Percentiles rank a stretch among this genome's conserved stretches.
phyloP scores from a whole-genome alignment of 106 monocot species.

The Xerophyta viscosa region DNA sequence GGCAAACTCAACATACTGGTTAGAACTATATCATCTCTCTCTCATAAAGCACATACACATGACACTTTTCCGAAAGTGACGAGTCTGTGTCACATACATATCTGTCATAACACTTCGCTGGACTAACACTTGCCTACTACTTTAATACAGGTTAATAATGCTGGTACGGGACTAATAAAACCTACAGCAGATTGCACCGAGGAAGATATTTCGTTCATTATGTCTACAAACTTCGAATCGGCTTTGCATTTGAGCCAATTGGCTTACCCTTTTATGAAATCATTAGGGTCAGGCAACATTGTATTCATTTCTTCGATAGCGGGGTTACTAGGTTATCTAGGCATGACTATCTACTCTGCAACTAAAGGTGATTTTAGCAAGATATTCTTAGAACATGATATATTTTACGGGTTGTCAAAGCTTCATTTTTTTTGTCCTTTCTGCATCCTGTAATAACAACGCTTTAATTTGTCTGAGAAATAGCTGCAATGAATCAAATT shows the following conservation, averaged over 20 bases:
- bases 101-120: too few relatives aligned
- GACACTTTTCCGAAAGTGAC: too few relatives aligned
- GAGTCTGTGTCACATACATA: too few relatives aligned
- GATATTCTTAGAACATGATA: too few relatives aligned
- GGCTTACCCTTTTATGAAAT: constrained; percentile 22
- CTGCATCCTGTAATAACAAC: too few relatives aligned
- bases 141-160: constrained; percentile 31
- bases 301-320: constrained; percentile 22
- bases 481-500: constrained; percentile 55
- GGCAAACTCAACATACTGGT: constrained; percentile 27
- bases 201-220: neutral
- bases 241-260: constrained; percentile 32
- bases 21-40: too few relatives aligned
- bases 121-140: too few relatives aligned
- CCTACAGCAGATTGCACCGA: neutral
- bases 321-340: neutral
- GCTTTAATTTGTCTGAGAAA: constrained; percentile 9
- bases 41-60: too few relatives aligned
- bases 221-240: constrained; percentile 30
- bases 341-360: constrained; percentile 2
- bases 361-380: constrained; percentile 9
- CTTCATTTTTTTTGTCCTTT: too few relatives aligned
- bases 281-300: constrained; percentile 13
- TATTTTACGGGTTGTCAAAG: too few relatives aligned
- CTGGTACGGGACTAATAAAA: neutral